Base-by-base conservation (phyloP, 257 asterid genomes). In the Coffea canephora region DNA sequence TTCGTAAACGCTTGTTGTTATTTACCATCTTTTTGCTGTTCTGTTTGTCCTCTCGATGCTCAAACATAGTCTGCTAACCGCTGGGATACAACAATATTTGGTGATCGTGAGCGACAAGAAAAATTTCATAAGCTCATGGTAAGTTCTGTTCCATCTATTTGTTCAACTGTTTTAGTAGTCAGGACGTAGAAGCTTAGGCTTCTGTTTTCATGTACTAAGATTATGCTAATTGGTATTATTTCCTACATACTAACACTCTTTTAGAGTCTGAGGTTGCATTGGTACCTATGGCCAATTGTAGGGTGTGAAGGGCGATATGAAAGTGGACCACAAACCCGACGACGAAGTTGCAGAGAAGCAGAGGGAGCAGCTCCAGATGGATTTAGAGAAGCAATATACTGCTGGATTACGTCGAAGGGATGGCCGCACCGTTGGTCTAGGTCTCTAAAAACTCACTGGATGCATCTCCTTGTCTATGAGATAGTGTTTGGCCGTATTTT, bases 101-200 rank as follows among this genome's bases (percentile, higher is more conserved):
- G 94, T 78, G 99, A 96, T 80, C 95, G 91, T 54, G 99, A 96
- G 66, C 90, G 97, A 11, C 99, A 96, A 84, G 99, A 94, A 84
- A 96, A 94, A 84, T 96, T 96, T 95, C 89, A 92, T 87, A 96
- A 96, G 87, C 99, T 96, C 93, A 96, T 96, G 99, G 99, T 95
- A 95, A 89, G 78, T 87, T 83, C 85, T 73, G 2, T 36, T 48
- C 82, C 85, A 79, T 71, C 71, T 73, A 43, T 79, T 82, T 62
- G 54, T 74, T 82, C 69, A 67, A 55, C 76, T 57, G 70, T 81
- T 41, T 61, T 54, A 64, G 36, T 27, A 66, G 48, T 13, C 71
- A 46, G 69, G 50, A 39, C 8, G 69, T 61, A 74, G 78, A 18
- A 13, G 31, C 68, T 34, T 4, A 14, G 27, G 45, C 5, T 45